phyloP scores from a whole-genome alignment of 2,329 filamentous ascomycete genomes.

The Arthrocladium fulminans region DNA sequence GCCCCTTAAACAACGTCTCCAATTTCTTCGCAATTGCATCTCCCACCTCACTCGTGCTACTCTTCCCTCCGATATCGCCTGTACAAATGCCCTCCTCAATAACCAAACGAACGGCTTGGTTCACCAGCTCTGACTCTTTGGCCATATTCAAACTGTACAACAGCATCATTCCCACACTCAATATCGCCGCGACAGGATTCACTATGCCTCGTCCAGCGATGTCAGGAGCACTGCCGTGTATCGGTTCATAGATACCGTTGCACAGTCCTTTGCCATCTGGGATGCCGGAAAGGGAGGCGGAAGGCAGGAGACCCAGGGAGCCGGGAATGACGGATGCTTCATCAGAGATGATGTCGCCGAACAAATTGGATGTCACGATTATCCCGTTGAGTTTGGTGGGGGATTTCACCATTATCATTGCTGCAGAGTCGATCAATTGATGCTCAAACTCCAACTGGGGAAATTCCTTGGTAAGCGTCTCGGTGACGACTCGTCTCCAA shows the following conservation, averaged over 20 bases:
- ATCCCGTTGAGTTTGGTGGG: slow-evolving; percentile 80
- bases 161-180: slow-evolving; percentile 92
- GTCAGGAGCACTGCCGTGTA: slow-evolving; percentile 89
- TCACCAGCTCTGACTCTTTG: slow-evolving; percentile 66
- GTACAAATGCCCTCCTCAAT: slow-evolving; percentile 74
- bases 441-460: slow-evolving; percentile 75
- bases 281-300: slow-evolving; percentile 75
- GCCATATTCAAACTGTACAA: slow-evolving; percentile 80
- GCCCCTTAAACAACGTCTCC: slow-evolving; percentile 52
- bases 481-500: slow-evolving; percentile 79
- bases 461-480: slow-evolving; percentile 82
- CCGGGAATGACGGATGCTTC: slow-evolving; percentile 93
- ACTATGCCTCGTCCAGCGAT: slow-evolving; percentile 88
- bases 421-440: slow-evolving; percentile 91
- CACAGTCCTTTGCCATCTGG: slow-evolving; percentile 58
- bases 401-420: slow-evolving; percentile 96
- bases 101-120: slow-evolving; percentile 68
- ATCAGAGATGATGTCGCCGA: slow-evolving; percentile 92
- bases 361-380: slow-evolving; percentile 85
- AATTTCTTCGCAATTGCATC: slow-evolving; percentile 73
- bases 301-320: slow-evolving; percentile 77
- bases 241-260: slow-evolving; percentile 95
- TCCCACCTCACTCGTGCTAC: slow-evolving; percentile 68
- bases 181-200: slow-evolving; percentile 83
- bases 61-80: slow-evolving; percentile 71